Percentiles rank a stretch among this genome's conserved stretches.
phyloP scores from a whole-genome alignment of 2,329 filamentous ascomycete genomes.

The Pseudogymnoascus sp. region DNA sequence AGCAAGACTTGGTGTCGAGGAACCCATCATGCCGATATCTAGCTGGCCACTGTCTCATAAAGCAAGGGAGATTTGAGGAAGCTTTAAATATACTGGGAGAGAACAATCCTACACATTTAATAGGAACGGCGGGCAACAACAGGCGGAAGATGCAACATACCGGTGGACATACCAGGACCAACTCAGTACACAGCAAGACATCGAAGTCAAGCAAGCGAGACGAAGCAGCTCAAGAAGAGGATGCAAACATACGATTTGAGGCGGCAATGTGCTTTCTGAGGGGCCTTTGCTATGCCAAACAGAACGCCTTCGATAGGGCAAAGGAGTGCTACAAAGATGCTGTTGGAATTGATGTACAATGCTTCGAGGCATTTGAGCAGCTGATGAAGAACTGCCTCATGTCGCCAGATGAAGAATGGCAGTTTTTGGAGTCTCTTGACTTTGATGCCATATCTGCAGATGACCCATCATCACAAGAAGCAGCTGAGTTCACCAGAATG shows the following conservation, averaged over 20 bases:
- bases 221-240: constrained; percentile 51
- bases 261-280: constrained; percentile 95
- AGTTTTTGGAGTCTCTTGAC: constrained; percentile 67
- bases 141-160: constrained; percentile 66
- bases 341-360: constrained; percentile 93
- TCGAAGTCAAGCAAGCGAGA: constrained; percentile 25
- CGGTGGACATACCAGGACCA: constrained; percentile 45
- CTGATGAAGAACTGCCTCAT: constrained; percentile 95
- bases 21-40: constrained; percentile 89
- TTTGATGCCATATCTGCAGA: constrained; percentile 73
- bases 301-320: constrained; percentile 93
- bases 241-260: constrained; percentile 75
- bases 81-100: constrained; percentile 82
- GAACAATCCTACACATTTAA: constrained; percentile 85
- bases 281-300: constrained; percentile 90
- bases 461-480: constrained; percentile 71
- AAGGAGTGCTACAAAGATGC: constrained; percentile 99
- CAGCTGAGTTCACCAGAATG: constrained; percentile 89
- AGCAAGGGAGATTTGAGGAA: constrained; percentile 84
- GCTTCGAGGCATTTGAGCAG: constrained; percentile 96
- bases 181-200: constrained; percentile 41
- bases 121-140: constrained; percentile 57
- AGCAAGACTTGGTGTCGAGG: constrained; percentile 72
- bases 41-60: constrained; percentile 88
- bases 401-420: constrained; percentile 65